Evolutionary conservation across 371 early-diverging fungal species (phyloP).

Genomic region (Coemansia sp.): DNA sequence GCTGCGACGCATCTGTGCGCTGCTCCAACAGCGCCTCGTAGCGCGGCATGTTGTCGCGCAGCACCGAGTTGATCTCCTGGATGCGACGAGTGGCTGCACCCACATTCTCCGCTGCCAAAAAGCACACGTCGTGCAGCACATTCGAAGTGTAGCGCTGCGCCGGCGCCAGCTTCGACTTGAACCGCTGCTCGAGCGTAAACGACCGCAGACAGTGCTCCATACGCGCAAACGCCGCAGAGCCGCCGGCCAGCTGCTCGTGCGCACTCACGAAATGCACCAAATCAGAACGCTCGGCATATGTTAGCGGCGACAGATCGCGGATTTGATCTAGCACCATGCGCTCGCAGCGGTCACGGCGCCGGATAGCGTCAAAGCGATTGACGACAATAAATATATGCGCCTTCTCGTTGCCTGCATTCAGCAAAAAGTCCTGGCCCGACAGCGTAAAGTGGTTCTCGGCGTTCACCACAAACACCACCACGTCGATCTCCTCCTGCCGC

Average conservation of each 20-base stretch:
- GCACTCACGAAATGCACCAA: slow-evolving; percentile 97
- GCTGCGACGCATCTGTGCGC: slow-evolving; percentile 27
- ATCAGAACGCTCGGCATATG: slow-evolving; percentile 85
- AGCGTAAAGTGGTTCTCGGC: slow-evolving; percentile 98
- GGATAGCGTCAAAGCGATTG: slow-evolving; percentile 94
- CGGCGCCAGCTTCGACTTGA: slow-evolving; percentile 90
- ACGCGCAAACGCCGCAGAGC: slow-evolving; percentile 62
- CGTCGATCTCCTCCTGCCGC: slow-evolving; percentile 97
- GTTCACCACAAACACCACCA: slow-evolving; percentile 96
- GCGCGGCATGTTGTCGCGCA: slow-evolving; percentile 52
- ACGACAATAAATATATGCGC: slow-evolving; percentile 97
- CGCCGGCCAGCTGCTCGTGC: slow-evolving; percentile 39
- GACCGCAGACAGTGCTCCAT: slow-evolving; percentile 84
- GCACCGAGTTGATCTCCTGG: slow-evolving; percentile 50
- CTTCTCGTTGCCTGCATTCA: slow-evolving; percentile 95
- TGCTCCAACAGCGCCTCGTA: slow-evolving; percentile 47
- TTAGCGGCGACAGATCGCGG: slow-evolving; percentile 84
- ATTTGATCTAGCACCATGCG: slow-evolving; percentile 93
- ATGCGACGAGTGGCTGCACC: slow-evolving; percentile 38
- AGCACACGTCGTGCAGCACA: slow-evolving; percentile 64
- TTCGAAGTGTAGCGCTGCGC: slow-evolving; percentile 88
- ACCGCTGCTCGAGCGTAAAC: slow-evolving; percentile 92
- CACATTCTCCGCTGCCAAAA: slow-evolving; percentile 55
- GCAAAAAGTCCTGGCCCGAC: slow-evolving; percentile 92
- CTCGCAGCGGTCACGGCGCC: slow-evolving; percentile 89